A percentile compares a stretch with the other conserved stretches of the same genome.
Evolutionary conservation across 2,329 filamentous ascomycete species (phyloP).

Genomic region (Botryosphaeria dothidea): DNA sequence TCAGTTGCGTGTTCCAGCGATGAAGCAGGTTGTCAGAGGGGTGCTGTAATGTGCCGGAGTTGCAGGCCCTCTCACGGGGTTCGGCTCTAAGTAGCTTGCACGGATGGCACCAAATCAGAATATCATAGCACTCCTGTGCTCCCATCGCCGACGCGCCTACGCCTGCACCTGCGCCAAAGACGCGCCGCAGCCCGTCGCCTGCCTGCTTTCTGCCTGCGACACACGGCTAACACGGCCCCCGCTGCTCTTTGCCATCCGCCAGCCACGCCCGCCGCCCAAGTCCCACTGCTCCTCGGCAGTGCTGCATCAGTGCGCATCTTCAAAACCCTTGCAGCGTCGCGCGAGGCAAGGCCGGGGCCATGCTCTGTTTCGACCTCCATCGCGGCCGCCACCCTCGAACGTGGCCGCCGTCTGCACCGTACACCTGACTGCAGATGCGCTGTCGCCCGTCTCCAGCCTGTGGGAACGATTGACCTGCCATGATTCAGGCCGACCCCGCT

Average conservation of each 20-base stretch:
- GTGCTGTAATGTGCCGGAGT: conserved; percentile 6
- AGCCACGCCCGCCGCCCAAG: background rate
- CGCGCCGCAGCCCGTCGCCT: conserved; percentile 2
- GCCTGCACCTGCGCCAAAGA: background rate
- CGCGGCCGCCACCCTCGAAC: background rate
- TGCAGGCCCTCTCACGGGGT: conserved; percentile 4
- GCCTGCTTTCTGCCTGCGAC: conserved; percentile 4
- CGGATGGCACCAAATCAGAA: conserved; percentile 12
- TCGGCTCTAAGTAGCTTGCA: conserved; percentile 14
- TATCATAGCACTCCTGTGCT: conserved; percentile 1
- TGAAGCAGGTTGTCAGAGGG: conserved; percentile 17
- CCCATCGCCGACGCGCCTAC: conserved; percentile 9
- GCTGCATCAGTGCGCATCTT: conserved; percentile 16
- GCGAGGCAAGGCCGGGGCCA: conserved; percentile 9
- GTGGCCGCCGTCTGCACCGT: background rate
- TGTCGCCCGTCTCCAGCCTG: background rate
- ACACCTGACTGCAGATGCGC: background rate
- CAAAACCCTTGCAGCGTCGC: conserved; percentile 17
- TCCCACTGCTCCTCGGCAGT: conserved; percentile 1
- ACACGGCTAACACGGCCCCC: conserved; percentile 1
- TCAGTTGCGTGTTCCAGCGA: conserved; percentile 17
- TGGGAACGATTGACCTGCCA: conserved; percentile 1
- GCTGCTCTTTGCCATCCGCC: background rate
- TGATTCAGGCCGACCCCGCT: background rate
- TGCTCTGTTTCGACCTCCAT: conserved; percentile 16